Evolutionary conservation across 345 rosid species (phyloP).

Genomic region (Pistacia integerrima): DNA sequence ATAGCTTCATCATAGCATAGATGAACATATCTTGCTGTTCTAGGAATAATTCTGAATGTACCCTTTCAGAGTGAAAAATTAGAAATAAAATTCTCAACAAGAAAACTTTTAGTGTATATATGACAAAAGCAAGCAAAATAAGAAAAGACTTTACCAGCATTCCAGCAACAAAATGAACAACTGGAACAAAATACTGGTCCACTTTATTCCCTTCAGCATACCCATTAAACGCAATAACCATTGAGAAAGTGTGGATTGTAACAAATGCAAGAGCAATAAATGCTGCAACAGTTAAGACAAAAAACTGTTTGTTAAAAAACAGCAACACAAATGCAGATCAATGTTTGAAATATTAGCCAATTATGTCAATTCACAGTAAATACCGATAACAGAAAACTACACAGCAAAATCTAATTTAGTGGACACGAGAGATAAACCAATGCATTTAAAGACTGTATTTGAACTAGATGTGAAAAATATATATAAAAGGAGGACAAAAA

Average conservation of each 20-base stretch:
- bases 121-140: conserved; percentile 3
- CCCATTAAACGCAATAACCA: conserved; percentile 93
- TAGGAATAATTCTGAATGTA: background rate
- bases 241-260: conserved; percentile 92
- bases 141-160: conserved; percentile 58
- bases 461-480: background rate
- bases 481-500: background rate
- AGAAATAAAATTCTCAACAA: background rate
- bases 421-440: no score
- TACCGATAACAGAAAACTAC: conserved; percentile 15
- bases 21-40: background rate
- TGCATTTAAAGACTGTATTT: background rate
- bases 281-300: conserved; percentile 54
- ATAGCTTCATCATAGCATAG: background rate
- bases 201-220: conserved; percentile 85
- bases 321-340: conserved; percentile 5
- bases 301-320: conserved; percentile 10
- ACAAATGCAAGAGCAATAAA: conserved; percentile 86
- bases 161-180: conserved; percentile 81
- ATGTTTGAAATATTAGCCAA: background rate
- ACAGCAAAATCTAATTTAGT: background rate
- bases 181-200: conserved; percentile 81
- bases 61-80: background rate
- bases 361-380: conserved; percentile 15
- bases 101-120: background rate